Evolutionary conservation across 305 asterid genomes (phyloP).

Genomic region (Salvia sclarea): DNA sequence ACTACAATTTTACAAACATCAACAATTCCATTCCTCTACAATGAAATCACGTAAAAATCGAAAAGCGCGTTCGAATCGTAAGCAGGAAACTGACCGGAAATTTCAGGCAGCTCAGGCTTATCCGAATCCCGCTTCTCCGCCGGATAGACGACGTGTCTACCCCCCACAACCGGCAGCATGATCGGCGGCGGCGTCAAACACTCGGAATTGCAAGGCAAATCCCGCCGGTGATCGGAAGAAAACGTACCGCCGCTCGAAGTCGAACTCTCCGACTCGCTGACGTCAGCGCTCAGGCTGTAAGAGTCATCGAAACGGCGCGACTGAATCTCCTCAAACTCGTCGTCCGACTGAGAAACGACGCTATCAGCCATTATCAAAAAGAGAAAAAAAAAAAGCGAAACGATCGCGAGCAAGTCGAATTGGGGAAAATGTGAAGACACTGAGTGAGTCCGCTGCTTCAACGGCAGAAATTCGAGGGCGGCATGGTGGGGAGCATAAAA

Average conservation of each 20-base stretch:
- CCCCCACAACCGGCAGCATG: constrained; percentile 69
- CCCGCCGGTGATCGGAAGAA: constrained; percentile 45
- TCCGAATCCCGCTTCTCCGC: constrained; percentile 42
- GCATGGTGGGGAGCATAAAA: constrained; percentile 34
- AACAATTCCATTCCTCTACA: neutral
- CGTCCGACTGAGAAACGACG: constrained; percentile 44
- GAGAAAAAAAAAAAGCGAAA: neutral
- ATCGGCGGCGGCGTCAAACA: constrained; percentile 56
- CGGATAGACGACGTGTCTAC: constrained; percentile 57
- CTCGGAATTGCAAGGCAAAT: constrained; percentile 36
- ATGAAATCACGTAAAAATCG: neutral
- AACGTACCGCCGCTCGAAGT: constrained; percentile 57
- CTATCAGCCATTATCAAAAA: constrained; percentile 37
- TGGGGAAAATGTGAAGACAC: neutral
- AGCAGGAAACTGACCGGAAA: constrained; percentile 46
- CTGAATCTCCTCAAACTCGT: constrained; percentile 45
- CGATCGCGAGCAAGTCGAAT: neutral
- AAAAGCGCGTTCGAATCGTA: neutral
- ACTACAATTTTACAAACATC: neutral
- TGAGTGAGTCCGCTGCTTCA: constrained; percentile 19
- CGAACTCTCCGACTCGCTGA: constrained; percentile 90
- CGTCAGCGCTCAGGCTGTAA: constrained; percentile 85
- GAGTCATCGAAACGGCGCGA: constrained; percentile 60
- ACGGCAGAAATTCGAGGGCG: constrained; percentile 43
- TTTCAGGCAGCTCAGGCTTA: constrained; percentile 43